Conservation (phyloP, 2,329 filamentous ascomycete species). For the Verticillium albo-atrum region DNA sequence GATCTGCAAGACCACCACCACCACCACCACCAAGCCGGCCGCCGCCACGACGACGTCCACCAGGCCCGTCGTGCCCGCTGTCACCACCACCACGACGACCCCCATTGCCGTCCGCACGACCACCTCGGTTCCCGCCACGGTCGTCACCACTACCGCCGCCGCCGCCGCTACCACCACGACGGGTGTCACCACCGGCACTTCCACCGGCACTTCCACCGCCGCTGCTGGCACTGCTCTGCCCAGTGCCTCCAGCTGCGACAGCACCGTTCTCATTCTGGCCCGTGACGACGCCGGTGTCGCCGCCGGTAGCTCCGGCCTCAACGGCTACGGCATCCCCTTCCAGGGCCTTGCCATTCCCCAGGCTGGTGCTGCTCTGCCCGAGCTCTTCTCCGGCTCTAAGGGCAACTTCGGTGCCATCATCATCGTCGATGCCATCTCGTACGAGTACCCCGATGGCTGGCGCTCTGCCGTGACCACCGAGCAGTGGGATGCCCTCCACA, state of each 20-base stretch:
- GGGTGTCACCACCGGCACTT: background rate
- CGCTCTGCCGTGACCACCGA: constrained; percentile 48
- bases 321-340: constrained; percentile 58
- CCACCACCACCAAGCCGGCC: background rate
- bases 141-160: background rate
- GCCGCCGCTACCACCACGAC: background rate
- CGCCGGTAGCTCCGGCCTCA: constrained; percentile 49
- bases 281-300: constrained; percentile 43
- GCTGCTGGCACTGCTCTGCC: background rate
- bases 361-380: constrained; percentile 43
- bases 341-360: constrained; percentile 51
- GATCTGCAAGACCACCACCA: background rate
- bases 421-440: constrained; percentile 47
- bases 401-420: constrained; percentile 51
- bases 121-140: background rate
- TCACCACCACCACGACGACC: background rate
- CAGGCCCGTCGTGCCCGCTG: background rate
- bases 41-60: background rate
- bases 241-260: background rate
- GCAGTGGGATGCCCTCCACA: constrained; percentile 52
- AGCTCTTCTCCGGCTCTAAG: constrained; percentile 47
- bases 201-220: background rate
- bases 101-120: background rate
- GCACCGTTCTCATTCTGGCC: constrained; percentile 37
- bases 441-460: constrained; percentile 44